Conservation (phyloP, 129 eudicot genomes). For the Escallonia rubra region DNA sequence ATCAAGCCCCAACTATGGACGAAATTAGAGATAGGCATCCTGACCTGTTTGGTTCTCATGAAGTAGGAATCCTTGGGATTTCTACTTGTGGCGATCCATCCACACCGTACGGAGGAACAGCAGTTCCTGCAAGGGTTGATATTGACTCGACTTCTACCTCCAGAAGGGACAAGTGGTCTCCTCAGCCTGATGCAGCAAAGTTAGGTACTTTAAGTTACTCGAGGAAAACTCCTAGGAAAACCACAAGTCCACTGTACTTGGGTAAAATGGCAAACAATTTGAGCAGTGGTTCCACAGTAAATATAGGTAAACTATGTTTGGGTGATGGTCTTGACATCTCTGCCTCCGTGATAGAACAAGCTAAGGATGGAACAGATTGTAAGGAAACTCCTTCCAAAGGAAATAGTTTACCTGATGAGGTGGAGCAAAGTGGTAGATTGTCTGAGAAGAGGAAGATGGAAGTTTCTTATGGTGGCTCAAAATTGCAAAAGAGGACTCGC, state of each 20-base stretch:
- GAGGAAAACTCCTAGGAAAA: slow-evolving; percentile 31
- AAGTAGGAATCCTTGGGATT: slow-evolving; percentile 12
- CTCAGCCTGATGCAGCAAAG: slow-evolving; percentile 28
- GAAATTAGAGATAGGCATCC: slow-evolving; percentile 13
- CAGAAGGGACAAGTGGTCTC: slow-evolving; percentile 27
- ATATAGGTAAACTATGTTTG: slow-evolving; percentile 16
- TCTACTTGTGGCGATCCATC: slow-evolving; percentile 20
- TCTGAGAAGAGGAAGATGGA: slow-evolving; percentile 40
- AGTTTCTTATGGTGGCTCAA: slow-evolving; percentile 27
- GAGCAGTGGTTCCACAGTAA: slow-evolving; percentile 11
- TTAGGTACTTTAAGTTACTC: slow-evolving; percentile 12
- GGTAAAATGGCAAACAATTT: slow-evolving; percentile 20
- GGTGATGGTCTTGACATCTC: slow-evolving; percentile 20
- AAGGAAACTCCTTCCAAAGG: slow-evolving; percentile 18
- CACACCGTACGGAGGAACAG: slow-evolving; percentile 9
- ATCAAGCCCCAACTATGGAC: slow-evolving; percentile 13
- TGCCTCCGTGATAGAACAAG: slow-evolving; percentile 20
- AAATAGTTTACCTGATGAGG: slow-evolving; percentile 15
- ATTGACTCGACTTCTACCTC: slow-evolving; percentile 25
- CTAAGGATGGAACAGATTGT: slow-evolving; percentile 5
- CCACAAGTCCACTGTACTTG: slow-evolving; percentile 18
- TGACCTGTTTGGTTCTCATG: slow-evolving; percentile 12
- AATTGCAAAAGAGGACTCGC: slow-evolving; percentile 25
- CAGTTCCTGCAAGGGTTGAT: slow-evolving; percentile 19
- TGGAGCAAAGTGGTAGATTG: slow-evolving; percentile 18